Conservation (phyloP, 2,329 filamentous ascomycete genomes). For the Fusarium siculi region DNA sequence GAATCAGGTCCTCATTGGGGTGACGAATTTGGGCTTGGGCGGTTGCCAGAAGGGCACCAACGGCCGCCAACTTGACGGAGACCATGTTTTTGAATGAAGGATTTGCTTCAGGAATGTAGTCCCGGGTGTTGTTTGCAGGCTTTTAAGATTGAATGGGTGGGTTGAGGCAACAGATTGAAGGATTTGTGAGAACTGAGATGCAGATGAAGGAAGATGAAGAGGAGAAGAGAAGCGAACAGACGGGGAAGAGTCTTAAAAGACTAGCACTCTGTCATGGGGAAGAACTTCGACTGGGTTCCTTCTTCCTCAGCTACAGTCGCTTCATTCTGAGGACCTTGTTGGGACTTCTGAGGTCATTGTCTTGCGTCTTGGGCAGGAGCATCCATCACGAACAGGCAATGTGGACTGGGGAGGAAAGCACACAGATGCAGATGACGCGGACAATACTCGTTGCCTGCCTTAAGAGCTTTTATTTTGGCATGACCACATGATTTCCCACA, state of each 20-base stretch:
- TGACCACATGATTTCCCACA: not conserved
- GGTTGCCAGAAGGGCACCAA: slow-evolving; percentile 39
- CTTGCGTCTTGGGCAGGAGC: slow-evolving; percentile 6
- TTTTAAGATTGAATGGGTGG: not conserved
- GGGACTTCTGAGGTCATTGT: not conserved
- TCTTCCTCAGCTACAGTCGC: not conserved
- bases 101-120: not conserved
- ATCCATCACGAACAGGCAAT: too few species aligned
- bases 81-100: slow-evolving; percentile 35
- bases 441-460: not conserved
- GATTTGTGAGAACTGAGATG: not conserved
- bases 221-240: slow-evolving; percentile 2
- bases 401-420: not conserved
- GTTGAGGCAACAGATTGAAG: not conserved
- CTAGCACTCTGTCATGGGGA: not conserved
- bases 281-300: not conserved
- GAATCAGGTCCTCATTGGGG: slow-evolving; percentile 51
- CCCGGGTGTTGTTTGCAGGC: not conserved
- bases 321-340: not conserved
- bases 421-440: not conserved
- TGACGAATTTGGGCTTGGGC: slow-evolving; percentile 41
- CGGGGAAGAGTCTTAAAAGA: too few species aligned
- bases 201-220: not conserved
- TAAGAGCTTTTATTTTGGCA: not conserved
- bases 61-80: slow-evolving; percentile 36